Evolutionary conservation across 2,329 filamentous ascomycete species (phyloP).

Genomic region (Colletotrichum sansevieriae): DNA sequence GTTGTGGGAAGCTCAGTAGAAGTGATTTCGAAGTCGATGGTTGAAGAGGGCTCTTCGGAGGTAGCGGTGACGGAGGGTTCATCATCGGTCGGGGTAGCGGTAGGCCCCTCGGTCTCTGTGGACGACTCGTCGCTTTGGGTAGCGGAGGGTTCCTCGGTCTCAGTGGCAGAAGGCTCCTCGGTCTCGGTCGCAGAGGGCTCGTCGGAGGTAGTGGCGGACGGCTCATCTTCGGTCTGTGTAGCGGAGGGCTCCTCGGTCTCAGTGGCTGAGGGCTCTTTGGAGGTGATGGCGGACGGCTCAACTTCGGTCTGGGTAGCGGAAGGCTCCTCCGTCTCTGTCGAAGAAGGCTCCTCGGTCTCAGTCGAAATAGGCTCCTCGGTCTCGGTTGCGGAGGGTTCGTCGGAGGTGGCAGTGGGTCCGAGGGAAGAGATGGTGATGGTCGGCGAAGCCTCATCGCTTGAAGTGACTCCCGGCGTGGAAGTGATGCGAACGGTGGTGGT

Average conservation of each 20-base stretch:
- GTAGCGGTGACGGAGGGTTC: background rate
- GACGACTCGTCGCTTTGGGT: too few species aligned
- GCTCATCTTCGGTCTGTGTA: background rate
- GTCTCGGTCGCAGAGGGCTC: background rate
- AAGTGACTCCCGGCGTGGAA: background rate
- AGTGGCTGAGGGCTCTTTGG: background rate
- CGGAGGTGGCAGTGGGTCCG: background rate
- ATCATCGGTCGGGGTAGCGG: background rate
- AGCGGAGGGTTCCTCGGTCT: background rate
- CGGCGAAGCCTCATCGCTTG: background rate
- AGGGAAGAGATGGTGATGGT: background rate
- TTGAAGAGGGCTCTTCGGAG: background rate
- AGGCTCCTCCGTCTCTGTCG: background rate
- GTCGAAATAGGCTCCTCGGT: background rate
- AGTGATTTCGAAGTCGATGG: background rate
- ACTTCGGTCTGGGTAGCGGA: background rate
- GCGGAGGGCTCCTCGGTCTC: background rate
- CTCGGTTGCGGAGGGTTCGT: background rate
- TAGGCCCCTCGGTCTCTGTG: background rate
- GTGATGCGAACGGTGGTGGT: conserved; percentile 12
- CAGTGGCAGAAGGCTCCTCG: background rate
- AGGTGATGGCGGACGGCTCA: background rate
- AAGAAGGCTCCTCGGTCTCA: conserved; percentile 1
- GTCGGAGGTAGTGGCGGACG: background rate
- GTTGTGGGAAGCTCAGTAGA: background rate